Conservation (phyloP, 108 stramenopile species). For the Nitzschia sp. region DNA sequence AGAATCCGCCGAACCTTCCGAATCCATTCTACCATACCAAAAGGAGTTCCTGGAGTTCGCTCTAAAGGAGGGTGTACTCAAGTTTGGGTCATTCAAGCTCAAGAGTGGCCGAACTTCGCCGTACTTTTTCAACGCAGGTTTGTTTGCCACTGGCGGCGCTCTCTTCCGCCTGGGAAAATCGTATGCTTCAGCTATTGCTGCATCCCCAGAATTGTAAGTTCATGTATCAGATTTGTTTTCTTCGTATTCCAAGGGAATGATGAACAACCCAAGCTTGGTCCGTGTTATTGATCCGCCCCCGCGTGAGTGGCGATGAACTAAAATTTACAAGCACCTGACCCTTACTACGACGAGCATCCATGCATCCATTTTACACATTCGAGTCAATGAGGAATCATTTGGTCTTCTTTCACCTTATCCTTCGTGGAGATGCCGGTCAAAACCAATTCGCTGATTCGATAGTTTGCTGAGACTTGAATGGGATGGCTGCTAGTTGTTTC, state of each 20-base stretch:
- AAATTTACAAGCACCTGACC: slow-evolving; percentile 56
- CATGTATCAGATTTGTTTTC: slow-evolving; percentile 9
- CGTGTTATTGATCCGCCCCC: slow-evolving; percentile 85
- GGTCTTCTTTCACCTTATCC: slow-evolving; percentile 84
- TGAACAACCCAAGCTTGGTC: slow-evolving; percentile 63
- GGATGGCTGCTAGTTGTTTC: not conserved
- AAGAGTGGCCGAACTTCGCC: slow-evolving; percentile 97
- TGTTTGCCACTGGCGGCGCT: slow-evolving; percentile 82
- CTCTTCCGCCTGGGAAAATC: slow-evolving; percentile 81
- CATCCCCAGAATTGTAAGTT: slow-evolving; percentile 82
- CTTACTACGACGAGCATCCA: slow-evolving; percentile 10
- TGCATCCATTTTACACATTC: not conserved
- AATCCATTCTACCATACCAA: slow-evolving; percentile 69
- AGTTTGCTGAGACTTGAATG: slow-evolving; percentile 54
- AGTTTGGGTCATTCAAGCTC: slow-evolving; percentile 94
- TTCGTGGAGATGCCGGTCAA: slow-evolving; percentile 74
- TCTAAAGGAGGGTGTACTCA: slow-evolving; percentile 83
- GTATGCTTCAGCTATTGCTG: slow-evolving; percentile 91
- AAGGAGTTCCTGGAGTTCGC: slow-evolving; percentile 93
- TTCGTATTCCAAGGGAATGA: slow-evolving; percentile 45
- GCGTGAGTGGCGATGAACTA: slow-evolving; percentile 76
- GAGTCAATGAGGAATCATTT: slow-evolving; percentile 51
- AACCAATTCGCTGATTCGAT: slow-evolving; percentile 73
- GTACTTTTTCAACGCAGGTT: slow-evolving; percentile 99
- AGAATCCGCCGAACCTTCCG: slow-evolving; percentile 5